These are phyloP conservation scores for Malus hybrid DNA, from an alignment of 331 rosid genomes.

Conservation along the genomic window DNA sequence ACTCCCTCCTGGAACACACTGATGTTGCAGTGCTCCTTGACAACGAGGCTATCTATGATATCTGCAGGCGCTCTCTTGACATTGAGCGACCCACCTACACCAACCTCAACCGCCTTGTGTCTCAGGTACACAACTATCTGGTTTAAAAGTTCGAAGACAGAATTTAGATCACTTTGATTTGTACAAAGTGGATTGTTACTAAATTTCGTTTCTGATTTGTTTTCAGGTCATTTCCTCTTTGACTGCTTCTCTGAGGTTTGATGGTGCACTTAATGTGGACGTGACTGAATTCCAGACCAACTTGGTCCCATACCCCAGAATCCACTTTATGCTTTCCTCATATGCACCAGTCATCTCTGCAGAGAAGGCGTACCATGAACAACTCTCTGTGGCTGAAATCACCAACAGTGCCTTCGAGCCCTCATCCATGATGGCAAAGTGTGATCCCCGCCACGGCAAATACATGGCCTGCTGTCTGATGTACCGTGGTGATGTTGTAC, in stretches of 20 bases:
- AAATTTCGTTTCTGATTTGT: background rate
- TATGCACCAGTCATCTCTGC: conserved; percentile 86
- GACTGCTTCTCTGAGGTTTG: conserved; percentile 85
- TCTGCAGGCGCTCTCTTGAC: conserved; percentile 39
- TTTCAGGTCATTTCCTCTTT: conserved; percentile 73
- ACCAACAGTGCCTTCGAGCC: conserved; percentile 92
- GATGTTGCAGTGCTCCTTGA: conserved; percentile 37
- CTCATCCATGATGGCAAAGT: conserved; percentile 94
- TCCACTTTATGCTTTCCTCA: conserved; percentile 93
- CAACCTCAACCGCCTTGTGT: conserved; percentile 34
- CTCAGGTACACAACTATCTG: conserved; percentile 22
- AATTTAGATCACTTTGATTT: background rate
- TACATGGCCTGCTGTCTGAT: conserved; percentile 91
- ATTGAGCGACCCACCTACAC: conserved; percentile 40
- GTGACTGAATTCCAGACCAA: conserved; percentile 89
- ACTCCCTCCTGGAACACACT: conserved; percentile 34
- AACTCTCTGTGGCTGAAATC: conserved; percentile 81
- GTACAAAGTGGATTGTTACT: background rate
- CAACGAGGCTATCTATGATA: conserved; percentile 35
- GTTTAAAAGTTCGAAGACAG: background rate
- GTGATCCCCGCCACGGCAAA: conserved; percentile 91
- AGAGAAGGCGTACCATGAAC: conserved; percentile 84
- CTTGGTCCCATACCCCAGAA: conserved; percentile 88
- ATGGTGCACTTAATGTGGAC: conserved; percentile 85
- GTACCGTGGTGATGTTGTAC: conserved; percentile 94